Evolutionary conservation across 2,329 filamentous ascomycete genomes (phyloP).

Genomic region (Neocucurbitaria cava): DNA sequence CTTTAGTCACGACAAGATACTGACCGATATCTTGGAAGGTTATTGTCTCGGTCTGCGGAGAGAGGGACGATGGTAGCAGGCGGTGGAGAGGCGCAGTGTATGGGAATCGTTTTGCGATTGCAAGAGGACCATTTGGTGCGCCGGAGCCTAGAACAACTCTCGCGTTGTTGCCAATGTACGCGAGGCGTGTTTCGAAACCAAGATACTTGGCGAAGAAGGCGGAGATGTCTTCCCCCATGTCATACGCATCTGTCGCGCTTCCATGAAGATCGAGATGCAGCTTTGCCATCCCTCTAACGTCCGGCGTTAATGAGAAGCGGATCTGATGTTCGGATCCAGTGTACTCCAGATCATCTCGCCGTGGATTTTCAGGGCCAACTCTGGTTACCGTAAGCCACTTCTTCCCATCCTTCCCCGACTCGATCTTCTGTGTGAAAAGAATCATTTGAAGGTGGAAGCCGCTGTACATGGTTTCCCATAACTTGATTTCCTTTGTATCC

Average conservation of each 20-base stretch:
- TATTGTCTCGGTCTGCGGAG: conserved; percentile 44
- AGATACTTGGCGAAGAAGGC: conserved; percentile 70
- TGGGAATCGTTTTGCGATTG: conserved; percentile 9
- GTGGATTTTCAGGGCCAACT: conserved; percentile 10
- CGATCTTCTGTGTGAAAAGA: conserved; percentile 14
- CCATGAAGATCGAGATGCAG: conserved; percentile 66
- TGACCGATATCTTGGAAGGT: conserved; percentile 26
- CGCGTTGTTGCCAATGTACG: conserved; percentile 69
- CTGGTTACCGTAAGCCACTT: conserved; percentile 4
- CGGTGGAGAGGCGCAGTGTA: conserved; percentile 42
- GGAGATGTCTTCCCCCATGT: conserved; percentile 66
- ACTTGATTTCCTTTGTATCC: conserved; percentile 9
- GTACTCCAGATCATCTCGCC: conserved; percentile 6
- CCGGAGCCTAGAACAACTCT: conserved; percentile 69
- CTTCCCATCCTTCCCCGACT: conserved; percentile 6
- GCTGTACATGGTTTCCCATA: conserved; percentile 20
- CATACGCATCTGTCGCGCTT: conserved; percentile 65
- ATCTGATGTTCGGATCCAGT: conserved; percentile 15
- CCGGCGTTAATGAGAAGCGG: conserved; percentile 63
- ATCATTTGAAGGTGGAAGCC: conserved; percentile 21
- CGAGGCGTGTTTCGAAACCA: conserved; percentile 58
- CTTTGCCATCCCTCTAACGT: conserved; percentile 53
- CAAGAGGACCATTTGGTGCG: conserved; percentile 49
- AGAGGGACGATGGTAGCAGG: conserved; percentile 43
- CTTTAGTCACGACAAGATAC: conserved; percentile 24